Percentiles rank a stretch among this genome's conserved stretches.
These are phyloP conservation scores for Pestalotiopsis sp. DNA, from an alignment of 2,329 filamentous ascomycete species.

Conservation along the genomic window DNA sequence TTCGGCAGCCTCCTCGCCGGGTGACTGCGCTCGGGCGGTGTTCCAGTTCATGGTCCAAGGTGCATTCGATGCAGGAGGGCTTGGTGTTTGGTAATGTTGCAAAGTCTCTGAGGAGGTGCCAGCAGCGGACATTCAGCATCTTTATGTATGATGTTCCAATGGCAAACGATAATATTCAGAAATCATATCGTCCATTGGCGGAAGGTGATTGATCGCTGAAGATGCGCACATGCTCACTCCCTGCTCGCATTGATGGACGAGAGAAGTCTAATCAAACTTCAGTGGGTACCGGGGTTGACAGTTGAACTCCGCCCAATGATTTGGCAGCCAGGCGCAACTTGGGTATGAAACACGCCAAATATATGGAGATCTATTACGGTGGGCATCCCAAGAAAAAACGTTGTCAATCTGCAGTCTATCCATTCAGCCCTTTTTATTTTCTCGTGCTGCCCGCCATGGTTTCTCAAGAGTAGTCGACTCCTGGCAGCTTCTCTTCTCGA, in stretches of 20 bases:
- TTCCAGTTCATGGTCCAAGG: neutral
- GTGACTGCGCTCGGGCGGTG: neutral
- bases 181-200: neutral
- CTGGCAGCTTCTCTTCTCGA: neutral
- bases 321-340: neutral
- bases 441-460: neutral
- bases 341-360: conserved; percentile 2
- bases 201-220: neutral
- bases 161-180: neutral
- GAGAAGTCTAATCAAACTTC: conserved; percentile 7
- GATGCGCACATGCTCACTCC: neutral
- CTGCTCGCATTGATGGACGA: conserved; percentile 5
- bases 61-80: neutral
- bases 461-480: neutral
- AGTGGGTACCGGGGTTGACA: conserved; percentile 4
- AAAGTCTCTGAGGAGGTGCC: neutral
- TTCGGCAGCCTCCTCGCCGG: neutral
- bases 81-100: neutral
- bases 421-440: neutral
- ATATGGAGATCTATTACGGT: neutral
- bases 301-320: neutral
- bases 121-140: neutral
- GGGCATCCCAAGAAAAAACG: neutral
- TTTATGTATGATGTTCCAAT: neutral
- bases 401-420: neutral